Evolutionary conservation across 768 basidiomycete species (phyloP), one percentile per base, ranked within the genome.

Genomic region (Dacryopinax spathularia): DNA sequence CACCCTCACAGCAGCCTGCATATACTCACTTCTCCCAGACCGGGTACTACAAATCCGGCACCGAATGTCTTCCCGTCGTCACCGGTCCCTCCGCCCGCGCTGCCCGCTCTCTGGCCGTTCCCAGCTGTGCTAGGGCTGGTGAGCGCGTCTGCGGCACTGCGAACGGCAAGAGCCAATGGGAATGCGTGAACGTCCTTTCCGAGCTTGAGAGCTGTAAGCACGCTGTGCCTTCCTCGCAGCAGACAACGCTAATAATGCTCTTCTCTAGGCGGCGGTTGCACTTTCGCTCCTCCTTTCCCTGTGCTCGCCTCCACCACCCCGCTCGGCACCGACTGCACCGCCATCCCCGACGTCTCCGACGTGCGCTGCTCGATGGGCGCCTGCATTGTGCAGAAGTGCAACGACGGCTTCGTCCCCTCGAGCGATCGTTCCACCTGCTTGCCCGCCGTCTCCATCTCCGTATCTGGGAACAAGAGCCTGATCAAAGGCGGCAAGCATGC

Each of bases 181-280:
- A 56, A 29, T 56, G 48, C 48, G 48, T 56, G 29, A 29, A 56
- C 25, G 25, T 56, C 3, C 48, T 56, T 9, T 56, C 48, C 25
- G 48, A 56, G 29, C 48, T 56, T 56, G 48, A 56, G 48, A 56
- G 48, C 48, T 56, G 48, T 56, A 56, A 56, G 48, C 31, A 29
- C 25, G 25, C 20, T 31, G 25, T 6, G 2, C 10, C 20, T 3
- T 22, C 29, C 48, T 10, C 25, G 7, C 13, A 31, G 48, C 48
- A 27, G 25, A 56, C 29, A 22, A 10, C 13, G 12, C 9, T 20
- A 44, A 12, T 22, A 22, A 56, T 56, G 6, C n/a, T n/a, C n/a
- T n/a, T n/a, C n/a, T n/a, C n/a, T 31, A 56, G 48, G 48, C 18
- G 48, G 48, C 7, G 48, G 48, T 18, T 56, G 48, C 29, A 56